Percentiles rank a stretch among this genome's conserved stretches.
phyloP scores from a whole-genome alignment of 2,329 filamentous ascomycete species.

The Ramichloridium luteum region DNA sequence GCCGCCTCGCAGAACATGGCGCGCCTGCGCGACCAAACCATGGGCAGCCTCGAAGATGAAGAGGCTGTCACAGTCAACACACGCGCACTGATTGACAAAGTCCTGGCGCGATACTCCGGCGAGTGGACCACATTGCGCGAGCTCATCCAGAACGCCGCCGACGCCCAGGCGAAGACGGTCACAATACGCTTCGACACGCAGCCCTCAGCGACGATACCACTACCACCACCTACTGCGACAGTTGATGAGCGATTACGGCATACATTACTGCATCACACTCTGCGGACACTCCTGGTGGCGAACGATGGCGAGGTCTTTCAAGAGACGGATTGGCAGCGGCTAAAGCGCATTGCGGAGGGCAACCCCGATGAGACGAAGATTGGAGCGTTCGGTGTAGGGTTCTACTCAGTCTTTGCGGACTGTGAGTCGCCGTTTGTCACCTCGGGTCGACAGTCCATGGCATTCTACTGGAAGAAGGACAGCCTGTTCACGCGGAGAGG shows the following conservation, averaged over 20 bases:
- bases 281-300: slow-evolving; percentile 76
- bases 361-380: slow-evolving; percentile 99
- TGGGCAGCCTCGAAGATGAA: slow-evolving; percentile 77
- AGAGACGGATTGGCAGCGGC: slow-evolving; percentile 78
- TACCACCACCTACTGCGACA: slow-evolving; percentile 50
- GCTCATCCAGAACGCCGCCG: slow-evolving; percentile 95
- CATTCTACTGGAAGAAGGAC: slow-evolving; percentile 99
- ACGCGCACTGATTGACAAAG: slow-evolving; percentile 91
- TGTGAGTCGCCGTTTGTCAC: slow-evolving; percentile 96
- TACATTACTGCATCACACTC: slow-evolving; percentile 68
- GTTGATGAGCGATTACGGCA: slow-evolving; percentile 68
- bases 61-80: slow-evolving; percentile 98
- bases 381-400: slow-evolving; percentile 93
- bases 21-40: slow-evolving; percentile 66
- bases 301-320: slow-evolving; percentile 86
- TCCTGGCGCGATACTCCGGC: slow-evolving; percentile 87
- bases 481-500: slow-evolving; percentile 84
- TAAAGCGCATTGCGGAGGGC: slow-evolving; percentile 97
- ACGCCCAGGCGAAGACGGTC: slow-evolving; percentile 82
- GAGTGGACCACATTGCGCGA: slow-evolving; percentile 85
- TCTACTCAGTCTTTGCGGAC: slow-evolving; percentile 97
- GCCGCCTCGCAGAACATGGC: slow-evolving; percentile 18
- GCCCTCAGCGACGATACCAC: slow-evolving; percentile 65
- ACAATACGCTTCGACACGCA: slow-evolving; percentile 85
- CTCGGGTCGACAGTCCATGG: slow-evolving; percentile 86